Percentiles rank a stretch among this genome's conserved stretches.
Evolutionary conservation across 176 grass and related monocot species (phyloP).

Genomic region (Canna indica): DNA sequence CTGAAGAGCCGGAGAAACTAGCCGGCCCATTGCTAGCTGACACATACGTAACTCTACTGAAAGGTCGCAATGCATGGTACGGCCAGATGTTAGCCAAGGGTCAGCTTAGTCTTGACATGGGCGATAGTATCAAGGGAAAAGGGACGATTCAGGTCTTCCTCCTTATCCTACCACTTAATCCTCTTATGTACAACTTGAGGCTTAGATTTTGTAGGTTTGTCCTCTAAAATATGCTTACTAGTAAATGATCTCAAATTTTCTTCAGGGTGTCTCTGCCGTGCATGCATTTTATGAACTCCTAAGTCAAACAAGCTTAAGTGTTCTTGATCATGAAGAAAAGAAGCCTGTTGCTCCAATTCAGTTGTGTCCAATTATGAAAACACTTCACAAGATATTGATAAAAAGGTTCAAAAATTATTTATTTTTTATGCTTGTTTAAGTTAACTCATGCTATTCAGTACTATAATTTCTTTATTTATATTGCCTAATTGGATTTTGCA

Average conservation of each 20-base stretch:
- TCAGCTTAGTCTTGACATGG: constrained; percentile 83
- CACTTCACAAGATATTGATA: constrained; percentile 92
- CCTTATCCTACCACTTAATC: background rate
- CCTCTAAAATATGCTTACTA: background rate
- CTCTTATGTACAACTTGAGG: background rate
- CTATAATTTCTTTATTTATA: constrained; percentile 5
- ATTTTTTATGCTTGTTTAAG: constrained; percentile 2
- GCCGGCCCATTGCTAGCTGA: constrained; percentile 90
- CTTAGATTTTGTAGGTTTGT: background rate
- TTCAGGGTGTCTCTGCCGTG: constrained; percentile 93
- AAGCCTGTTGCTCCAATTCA: constrained; percentile 77
- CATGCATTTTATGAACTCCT: constrained; percentile 94
- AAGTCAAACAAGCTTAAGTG: constrained; percentile 82
- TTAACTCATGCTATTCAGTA: constrained; percentile 1
- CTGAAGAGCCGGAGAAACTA: constrained; percentile 93
- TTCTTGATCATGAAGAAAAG: constrained; percentile 89
- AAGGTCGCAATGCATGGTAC: constrained; percentile 97
- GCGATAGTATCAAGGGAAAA: constrained; percentile 98
- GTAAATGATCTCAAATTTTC: constrained; percentile 10
- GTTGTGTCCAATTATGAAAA: constrained; percentile 92
- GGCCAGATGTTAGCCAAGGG: constrained; percentile 91
- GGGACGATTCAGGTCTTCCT: constrained; percentile 80
- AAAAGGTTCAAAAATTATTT: constrained; percentile 42
- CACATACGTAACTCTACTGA: constrained; percentile 88
- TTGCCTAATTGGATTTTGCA: constrained; percentile 28